phyloP scores from a whole-genome alignment of 2,329 filamentous ascomycete genomes.

The Lasiodiplodia gonubiensis region DNA sequence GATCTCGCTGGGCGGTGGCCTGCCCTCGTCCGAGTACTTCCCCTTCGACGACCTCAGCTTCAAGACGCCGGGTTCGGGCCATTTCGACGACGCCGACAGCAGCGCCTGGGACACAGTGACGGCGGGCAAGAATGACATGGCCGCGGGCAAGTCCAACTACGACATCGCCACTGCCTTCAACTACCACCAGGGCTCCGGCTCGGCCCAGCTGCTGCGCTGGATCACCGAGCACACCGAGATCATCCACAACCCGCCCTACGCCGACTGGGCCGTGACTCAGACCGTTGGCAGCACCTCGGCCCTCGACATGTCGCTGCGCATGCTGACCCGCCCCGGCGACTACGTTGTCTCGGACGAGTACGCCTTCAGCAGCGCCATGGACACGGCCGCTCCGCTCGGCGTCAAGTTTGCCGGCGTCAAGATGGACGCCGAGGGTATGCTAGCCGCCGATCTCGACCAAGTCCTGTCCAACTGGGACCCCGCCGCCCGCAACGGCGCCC shows the following conservation, averaged over 20 bases:
- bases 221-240: constrained; percentile 96
- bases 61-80: constrained; percentile 71
- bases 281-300: constrained; percentile 86
- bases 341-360: constrained; percentile 87
- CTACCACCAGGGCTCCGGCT: constrained; percentile 86
- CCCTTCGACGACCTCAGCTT: constrained; percentile 81
- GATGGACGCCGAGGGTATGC: constrained; percentile 70
- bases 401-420: constrained; percentile 65
- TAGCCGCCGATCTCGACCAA: constrained; percentile 66
- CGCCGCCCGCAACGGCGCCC: constrained; percentile 52
- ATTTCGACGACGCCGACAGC: constrained; percentile 74
- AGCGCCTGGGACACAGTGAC: constrained; percentile 58
- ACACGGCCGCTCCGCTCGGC: constrained; percentile 68
- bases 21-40: constrained; percentile 89
- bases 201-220: constrained; percentile 86
- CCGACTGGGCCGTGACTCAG: constrained; percentile 86
- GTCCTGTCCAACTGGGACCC: constrained; percentile 70
- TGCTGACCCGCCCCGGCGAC: constrained; percentile 79
- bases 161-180: constrained; percentile 91
- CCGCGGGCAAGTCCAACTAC: constrained; percentile 64
- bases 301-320: constrained; percentile 80
- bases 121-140: constrained; percentile 84
- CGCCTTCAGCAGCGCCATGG: constrained; percentile 79
- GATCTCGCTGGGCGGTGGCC: constrained; percentile 89
- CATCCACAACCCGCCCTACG: constrained; percentile 82